Percentiles rank a stretch among this genome's conserved stretches.
phyloP scores from a whole-genome alignment of 345 rosid species.

The Dimocarpus longan region DNA sequence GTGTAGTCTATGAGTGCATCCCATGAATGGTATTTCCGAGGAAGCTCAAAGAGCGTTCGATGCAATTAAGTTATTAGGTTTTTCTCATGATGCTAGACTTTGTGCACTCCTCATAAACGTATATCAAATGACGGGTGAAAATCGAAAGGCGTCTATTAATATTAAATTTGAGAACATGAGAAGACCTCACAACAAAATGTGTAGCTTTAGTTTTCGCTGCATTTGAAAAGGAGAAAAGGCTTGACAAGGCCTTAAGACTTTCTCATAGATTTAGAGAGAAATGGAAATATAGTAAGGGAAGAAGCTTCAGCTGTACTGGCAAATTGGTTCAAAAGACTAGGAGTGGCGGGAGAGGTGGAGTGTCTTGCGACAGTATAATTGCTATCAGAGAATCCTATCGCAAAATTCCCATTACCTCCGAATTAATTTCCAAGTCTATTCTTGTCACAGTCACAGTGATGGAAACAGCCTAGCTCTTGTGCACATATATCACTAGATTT shows the following conservation, averaged over 20 bases:
- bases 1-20: slow-evolving; percentile 43
- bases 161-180: slow-evolving; percentile 75
- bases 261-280: slow-evolving; percentile 58
- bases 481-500: background rate
- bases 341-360: slow-evolving; percentile 69
- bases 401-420: background rate
- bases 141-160: slow-evolving; percentile 45
- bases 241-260: slow-evolving; percentile 59
- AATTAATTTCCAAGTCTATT: background rate
- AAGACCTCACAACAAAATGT: slow-evolving; percentile 73
- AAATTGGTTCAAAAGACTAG: slow-evolving; percentile 68
- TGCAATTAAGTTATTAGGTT: slow-evolving; percentile 70
- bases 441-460: background rate
- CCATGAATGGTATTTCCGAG: slow-evolving; percentile 55
- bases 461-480: background rate
- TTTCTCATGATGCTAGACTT: slow-evolving; percentile 66
- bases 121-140: slow-evolving; percentile 56
- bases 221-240: slow-evolving; percentile 61
- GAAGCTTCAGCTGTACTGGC: slow-evolving; percentile 67
- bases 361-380: slow-evolving; percentile 60
- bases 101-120: slow-evolving; percentile 84
- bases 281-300: slow-evolving; percentile 49
- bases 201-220: slow-evolving; percentile 63
- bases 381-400: slow-evolving; percentile 20
- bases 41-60: slow-evolving; percentile 84